A percentile compares a stretch with the other conserved stretches of the same genome.
Conservation (phyloP, 2,329 filamentous ascomycete genomes). For the Mariannaea sp. region DNA sequence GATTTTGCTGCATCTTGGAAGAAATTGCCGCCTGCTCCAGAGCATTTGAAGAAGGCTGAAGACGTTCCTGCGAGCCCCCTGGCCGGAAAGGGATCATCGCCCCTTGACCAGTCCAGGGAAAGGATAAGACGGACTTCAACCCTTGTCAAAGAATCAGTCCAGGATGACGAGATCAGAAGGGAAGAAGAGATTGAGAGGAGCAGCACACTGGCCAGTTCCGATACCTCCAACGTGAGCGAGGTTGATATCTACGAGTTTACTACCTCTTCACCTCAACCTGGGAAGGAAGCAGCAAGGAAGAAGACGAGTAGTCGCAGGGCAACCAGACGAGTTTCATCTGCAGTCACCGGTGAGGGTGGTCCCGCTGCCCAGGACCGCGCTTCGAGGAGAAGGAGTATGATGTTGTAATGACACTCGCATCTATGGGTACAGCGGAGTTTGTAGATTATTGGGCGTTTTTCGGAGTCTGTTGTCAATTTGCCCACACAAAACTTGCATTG, state of each 20-base stretch:
- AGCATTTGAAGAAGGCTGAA: constrained; percentile 21
- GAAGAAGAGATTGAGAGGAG: constrained; percentile 19
- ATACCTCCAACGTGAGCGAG: constrained; percentile 36
- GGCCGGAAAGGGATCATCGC: constrained; percentile 46
- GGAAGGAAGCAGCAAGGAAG: constrained; percentile 38
- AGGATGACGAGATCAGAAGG: constrained; percentile 18
- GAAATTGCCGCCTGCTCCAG: constrained; percentile 31
- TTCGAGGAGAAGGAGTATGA: constrained; percentile 61
- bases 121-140: constrained; percentile 49
- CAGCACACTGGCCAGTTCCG: constrained; percentile 23
- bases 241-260: constrained; percentile 62
- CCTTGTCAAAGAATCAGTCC: constrained; percentile 24
- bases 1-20: constrained; percentile 40
- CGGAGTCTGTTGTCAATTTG: constrained; percentile 33
- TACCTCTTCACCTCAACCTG: constrained; percentile 50
- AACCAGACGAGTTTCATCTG: constrained; percentile 47
- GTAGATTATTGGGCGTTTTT: constrained; percentile 36
- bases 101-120: constrained; percentile 45
- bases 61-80: constrained; percentile 47
- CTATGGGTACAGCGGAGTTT: constrained; percentile 28
- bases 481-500: constrained; percentile 33
- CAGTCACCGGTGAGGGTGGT: constrained; percentile 44
- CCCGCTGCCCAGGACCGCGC: constrained; percentile 37
- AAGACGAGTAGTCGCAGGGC: constrained; percentile 41
- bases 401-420: constrained; percentile 52